These are phyloP conservation scores for Populus hybrid DNA, from an alignment of 441 rosid species.

Conservation along the genomic window DNA sequence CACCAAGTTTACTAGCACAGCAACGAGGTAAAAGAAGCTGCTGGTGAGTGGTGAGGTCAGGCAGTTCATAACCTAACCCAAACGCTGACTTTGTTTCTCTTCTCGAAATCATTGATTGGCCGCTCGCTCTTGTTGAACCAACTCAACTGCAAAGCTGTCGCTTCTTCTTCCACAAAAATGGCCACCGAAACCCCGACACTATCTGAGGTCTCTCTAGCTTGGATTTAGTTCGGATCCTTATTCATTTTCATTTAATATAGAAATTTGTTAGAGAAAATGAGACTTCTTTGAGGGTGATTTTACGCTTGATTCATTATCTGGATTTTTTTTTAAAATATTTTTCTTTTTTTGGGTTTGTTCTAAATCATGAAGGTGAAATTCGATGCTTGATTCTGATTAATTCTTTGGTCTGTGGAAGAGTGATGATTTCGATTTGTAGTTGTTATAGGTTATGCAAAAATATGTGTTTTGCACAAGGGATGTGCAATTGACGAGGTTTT, in stretches of 20 bases:
- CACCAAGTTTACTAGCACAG: background rate
- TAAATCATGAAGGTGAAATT: background rate
- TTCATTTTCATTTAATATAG: background rate
- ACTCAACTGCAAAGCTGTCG: constrained; percentile 6
- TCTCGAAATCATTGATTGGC: background rate
- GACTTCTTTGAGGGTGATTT: background rate
- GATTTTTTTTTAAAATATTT: too few species aligned
- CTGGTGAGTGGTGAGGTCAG: background rate
- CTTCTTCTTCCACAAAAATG: constrained; percentile 38
- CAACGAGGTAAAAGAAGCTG: constrained; percentile 8
- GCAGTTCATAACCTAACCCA: constrained; percentile 15
- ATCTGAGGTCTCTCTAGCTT: constrained; percentile 47
- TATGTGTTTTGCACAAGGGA: background rate
- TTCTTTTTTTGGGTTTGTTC: background rate
- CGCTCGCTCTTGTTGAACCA: background rate
- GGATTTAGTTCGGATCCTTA: background rate
- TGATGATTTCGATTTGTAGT: background rate
- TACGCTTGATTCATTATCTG: background rate
- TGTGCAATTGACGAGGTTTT: background rate
- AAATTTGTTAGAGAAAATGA: background rate
- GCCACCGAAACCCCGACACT: constrained; percentile 46
- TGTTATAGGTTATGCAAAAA: background rate
- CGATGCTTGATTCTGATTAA: background rate
- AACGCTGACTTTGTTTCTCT: background rate
- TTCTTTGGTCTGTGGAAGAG: background rate